A percentile compares a stretch with the other conserved stretches of the same genome.
Evolutionary conservation across 2,329 filamentous ascomycete species (phyloP).

Genomic region (Periconia sp.): DNA sequence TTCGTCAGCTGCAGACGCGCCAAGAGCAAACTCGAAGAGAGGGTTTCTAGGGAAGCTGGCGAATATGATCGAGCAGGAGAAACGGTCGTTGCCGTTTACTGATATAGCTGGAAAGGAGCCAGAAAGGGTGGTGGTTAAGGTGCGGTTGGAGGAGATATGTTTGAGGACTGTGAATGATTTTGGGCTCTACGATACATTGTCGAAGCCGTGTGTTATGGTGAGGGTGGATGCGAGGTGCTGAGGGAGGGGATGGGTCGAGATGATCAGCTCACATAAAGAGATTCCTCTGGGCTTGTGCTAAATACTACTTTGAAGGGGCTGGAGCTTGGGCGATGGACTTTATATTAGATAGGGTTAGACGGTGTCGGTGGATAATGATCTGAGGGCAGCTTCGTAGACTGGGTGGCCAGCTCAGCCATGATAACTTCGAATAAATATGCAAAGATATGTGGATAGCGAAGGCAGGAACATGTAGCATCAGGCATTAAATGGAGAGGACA

Average conservation of each 20-base stretch:
- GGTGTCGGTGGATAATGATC: no score
- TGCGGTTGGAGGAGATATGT: conserved; percentile 34
- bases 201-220: conserved; percentile 35
- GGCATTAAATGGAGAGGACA: no score
- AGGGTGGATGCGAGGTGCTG: conserved; percentile 34
- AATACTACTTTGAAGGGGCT: not conserved
- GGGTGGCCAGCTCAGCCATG: no score
- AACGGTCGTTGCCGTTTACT: conserved; percentile 21
- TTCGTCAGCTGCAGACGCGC: conserved; percentile 4
- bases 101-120: conserved; percentile 9
- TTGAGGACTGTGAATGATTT: conserved; percentile 38
- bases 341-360: no score
- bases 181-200: conserved; percentile 40
- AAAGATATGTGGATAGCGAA: no score
- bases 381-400: no score
- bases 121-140: conserved; percentile 28
- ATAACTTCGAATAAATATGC: no score
- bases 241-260: conserved; percentile 4
- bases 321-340: not conserved
- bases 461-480: no score
- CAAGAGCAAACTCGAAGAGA: conserved; percentile 6
- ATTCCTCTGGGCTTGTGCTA: not conserved
- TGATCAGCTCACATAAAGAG: no score
- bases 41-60: conserved; percentile 27
- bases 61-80: conserved; percentile 21